Evolutionary conservation across 23 red algal genomes (phyloP).

Genomic region (Gracilaria domingensis): DNA sequence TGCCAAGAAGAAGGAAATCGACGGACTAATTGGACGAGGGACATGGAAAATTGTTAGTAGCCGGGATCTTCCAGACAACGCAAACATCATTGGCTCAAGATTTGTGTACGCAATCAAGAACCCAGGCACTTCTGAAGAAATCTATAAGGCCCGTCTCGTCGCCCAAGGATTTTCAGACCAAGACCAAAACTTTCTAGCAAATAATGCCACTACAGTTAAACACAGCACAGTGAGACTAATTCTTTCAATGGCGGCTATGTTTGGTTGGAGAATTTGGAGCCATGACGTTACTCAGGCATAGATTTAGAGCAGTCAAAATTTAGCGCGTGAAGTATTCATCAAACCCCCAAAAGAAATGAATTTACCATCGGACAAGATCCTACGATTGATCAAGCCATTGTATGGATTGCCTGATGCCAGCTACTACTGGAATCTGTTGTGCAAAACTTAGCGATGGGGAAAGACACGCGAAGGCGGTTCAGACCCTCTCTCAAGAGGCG

Average conservation of each 20-base stretch:
- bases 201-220: background rate
- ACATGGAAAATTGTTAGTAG: background rate
- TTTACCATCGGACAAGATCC: background rate
- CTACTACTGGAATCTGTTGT: background rate
- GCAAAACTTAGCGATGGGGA: too few relatives aligned
- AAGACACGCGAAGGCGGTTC: too few relatives aligned
- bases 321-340: background rate
- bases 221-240: background rate
- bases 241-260: background rate
- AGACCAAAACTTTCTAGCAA: background rate
- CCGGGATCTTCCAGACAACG: too few relatives aligned
- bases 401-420: background rate
- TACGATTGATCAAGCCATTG: background rate
- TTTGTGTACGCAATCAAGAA: background rate
- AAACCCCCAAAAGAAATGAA: conserved; percentile 10
- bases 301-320: background rate
- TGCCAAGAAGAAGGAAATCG: conserved; percentile 1
- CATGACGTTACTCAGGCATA: conserved; percentile 16
- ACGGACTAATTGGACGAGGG: background rate
- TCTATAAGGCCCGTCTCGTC: background rate
- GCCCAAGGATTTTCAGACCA: conserved; percentile 8
- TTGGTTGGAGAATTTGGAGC: background rate
- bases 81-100: too few relatives aligned
- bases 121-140: background rate
- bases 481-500: too few relatives aligned